Evolutionary conservation across 495 filamentous ascomycete species (phyloP), one percentile per base, ranked within the genome.

Genomic region (Hyaloscypha bicolor): DNA sequence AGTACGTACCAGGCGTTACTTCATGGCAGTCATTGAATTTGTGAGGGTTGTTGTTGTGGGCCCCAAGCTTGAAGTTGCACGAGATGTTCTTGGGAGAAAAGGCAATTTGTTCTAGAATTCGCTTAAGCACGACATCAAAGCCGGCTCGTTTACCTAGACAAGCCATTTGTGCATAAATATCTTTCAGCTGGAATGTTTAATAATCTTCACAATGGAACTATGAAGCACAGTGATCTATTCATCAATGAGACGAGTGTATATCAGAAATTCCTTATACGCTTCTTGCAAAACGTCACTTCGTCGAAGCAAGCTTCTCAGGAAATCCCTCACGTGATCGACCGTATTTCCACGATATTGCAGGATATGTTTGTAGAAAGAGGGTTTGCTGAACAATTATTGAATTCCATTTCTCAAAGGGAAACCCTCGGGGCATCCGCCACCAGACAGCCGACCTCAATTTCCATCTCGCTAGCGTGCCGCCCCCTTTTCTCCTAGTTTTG

Each of bases 1-100:
- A 12, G 6, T 33, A 59, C 65, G 58, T 68, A 68, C 65, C 59
- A 31, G 52, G 35, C 31, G 37, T 66, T 30, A 60, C 12, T 52
- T 22, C 57, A 37, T 35, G 29, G 9, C 32, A 60, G 9, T 60
- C 30, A 60, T 60, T 60, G 30, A 16, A 16, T 12, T 56, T 14
- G 11, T 48, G 16, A 37, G 35, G 42, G 16, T 48, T 48, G 42
- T 45, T 45, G 42, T 48, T 19, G 42, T 48, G 42, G 6, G 35
- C 35, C 3, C 12, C 35, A 37, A 48, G 42, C 42, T 14, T 48
- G 42, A 48, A 48, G 42, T 48, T 48, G 42, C 42, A 48, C 42
- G 16, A 19, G 42, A 48, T 48, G 42, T 48, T 48, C 42, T 3
- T 1, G 2, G 11, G 35, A 6, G 1, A 19, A 48, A 48, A 48